Conservation (phyloP, 2,329 filamentous ascomycete genomes). For the Tolypocladium amazonense region DNA sequence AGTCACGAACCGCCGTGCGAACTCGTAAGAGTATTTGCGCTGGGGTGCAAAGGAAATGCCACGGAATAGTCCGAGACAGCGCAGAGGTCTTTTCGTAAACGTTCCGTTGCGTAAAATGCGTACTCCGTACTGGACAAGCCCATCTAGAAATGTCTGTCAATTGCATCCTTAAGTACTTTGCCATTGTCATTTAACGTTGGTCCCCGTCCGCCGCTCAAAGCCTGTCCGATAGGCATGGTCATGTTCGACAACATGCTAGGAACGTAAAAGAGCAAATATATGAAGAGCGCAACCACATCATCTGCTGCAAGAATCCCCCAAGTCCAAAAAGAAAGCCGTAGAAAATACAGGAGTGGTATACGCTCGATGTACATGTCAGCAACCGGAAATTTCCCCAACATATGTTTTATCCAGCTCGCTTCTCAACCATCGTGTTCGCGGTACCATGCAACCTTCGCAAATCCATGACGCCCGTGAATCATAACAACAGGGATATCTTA, state of each 20-base stretch:
- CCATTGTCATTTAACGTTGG: not conserved
- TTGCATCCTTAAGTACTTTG: not conserved
- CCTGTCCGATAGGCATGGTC: not conserved
- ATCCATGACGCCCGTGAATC: not conserved
- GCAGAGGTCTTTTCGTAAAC: not conserved
- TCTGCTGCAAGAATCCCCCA: not conserved
- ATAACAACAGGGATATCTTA: not conserved
- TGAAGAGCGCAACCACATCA: no score
- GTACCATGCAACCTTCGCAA: not conserved
- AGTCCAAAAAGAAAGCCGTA: not conserved
- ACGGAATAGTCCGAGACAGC: not conserved
- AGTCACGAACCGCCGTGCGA: not conserved
- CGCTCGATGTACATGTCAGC: not conserved
- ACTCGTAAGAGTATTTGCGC: not conserved
- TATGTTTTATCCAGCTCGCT: not conserved
- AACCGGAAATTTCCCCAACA: not conserved
- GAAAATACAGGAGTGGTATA: not conserved
- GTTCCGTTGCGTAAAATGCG: not conserved
- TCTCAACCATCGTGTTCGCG: not conserved
- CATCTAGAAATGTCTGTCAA: not conserved
- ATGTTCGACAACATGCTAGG: not conserved
- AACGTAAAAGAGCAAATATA: not conserved
- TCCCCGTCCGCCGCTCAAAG: no score
- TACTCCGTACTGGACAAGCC: not conserved
- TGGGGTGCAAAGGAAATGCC: not conserved